Evolutionary conservation across 176 grass and related monocot species (phyloP).

Genomic region (Oryza longistaminata): DNA sequence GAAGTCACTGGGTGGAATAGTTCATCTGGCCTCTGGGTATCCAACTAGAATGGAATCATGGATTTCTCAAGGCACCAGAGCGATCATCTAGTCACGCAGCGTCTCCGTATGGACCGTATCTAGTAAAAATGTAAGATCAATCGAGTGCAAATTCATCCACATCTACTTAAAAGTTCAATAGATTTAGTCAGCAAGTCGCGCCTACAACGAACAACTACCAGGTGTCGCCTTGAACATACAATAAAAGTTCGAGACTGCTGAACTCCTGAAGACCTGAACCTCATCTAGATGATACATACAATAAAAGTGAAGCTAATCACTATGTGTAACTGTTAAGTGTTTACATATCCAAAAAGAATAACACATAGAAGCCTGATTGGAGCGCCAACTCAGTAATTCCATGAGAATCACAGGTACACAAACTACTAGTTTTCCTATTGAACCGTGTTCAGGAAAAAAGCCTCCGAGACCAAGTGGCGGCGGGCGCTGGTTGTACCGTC

Average conservation of each 20-base stretch:
- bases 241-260: not conserved
- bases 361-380: not conserved
- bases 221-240: not conserved
- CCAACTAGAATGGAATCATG: no score
- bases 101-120: no score
- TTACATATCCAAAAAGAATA: not conserved
- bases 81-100: no score
- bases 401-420: not conserved
- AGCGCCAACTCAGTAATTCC: not conserved
- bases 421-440: not conserved
- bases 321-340: conserved; percentile 6
- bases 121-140: no score
- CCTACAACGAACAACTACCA: not conserved
- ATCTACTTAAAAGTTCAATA: not conserved
- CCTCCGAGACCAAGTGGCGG: conserved; percentile 55
- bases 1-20: no score
- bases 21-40: no score
- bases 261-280: conserved; percentile 11
- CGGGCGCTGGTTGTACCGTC: conserved; percentile 23
- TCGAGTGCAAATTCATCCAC: not conserved
- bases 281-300: conserved; percentile 34
- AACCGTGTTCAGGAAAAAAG: conserved; percentile 63
- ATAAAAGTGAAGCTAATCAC: conserved; percentile 15
- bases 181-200: not conserved
- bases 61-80: no score